Evolutionary conservation across 179 eudicot species (phyloP).

Genomic region (Vitellaria paradoxa): DNA sequence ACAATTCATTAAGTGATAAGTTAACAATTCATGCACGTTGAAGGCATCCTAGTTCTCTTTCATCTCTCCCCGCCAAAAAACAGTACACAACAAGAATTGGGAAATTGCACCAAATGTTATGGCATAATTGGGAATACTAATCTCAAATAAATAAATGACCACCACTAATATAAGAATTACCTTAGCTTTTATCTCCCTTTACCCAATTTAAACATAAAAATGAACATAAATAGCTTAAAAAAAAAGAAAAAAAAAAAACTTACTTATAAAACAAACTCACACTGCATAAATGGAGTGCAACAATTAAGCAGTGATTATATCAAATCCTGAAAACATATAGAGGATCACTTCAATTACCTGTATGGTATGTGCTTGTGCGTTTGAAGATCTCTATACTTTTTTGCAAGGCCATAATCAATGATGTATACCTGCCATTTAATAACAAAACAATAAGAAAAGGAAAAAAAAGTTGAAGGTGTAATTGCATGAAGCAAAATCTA

Average conservation of each 20-base stretch:
- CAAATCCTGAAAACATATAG: neutral
- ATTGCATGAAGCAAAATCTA: neutral
- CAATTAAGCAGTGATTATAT: neutral
- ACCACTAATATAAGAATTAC: neutral
- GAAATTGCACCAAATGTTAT: neutral
- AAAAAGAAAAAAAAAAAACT: no score
- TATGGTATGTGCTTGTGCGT: constrained; percentile 78
- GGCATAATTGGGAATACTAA: no score
- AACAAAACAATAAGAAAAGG: neutral
- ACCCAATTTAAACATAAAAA: neutral
- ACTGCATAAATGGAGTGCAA: neutral
- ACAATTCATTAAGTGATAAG: neutral
- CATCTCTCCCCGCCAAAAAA: neutral
- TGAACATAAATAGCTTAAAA: neutral
- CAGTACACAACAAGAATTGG: neutral
- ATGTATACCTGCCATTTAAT: constrained; percentile 47
- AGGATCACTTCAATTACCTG: constrained; percentile 34
- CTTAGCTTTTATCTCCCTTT: neutral
- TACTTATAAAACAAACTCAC: neutral
- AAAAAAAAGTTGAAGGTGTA: neutral
- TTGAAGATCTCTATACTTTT: constrained; percentile 75
- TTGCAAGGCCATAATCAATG: constrained; percentile 79
- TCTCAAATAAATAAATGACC: no score
- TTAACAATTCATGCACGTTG: neutral
- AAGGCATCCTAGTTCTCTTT: neutral